These are phyloP conservation scores for Pseudogymnoascus sp. DNA, from an alignment of 2,329 filamentous ascomycete species.

Conservation along the genomic window DNA sequence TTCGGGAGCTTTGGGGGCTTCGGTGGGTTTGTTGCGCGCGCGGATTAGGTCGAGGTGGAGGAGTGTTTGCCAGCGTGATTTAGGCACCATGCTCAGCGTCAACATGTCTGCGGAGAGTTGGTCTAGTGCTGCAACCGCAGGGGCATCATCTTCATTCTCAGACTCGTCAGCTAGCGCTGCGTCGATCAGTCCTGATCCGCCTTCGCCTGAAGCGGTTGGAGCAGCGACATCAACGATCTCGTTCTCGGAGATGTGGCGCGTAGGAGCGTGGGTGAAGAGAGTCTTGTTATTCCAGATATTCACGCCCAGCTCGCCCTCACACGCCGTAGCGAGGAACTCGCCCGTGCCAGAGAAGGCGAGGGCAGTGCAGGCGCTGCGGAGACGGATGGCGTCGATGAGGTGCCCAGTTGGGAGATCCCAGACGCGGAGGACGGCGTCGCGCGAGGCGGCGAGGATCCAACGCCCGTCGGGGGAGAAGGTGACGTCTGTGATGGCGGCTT, in stretches of 20 bases:
- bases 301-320: slow-evolving; percentile 76
- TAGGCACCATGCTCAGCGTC: slow-evolving; percentile 82
- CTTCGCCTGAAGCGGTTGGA: slow-evolving; percentile 77
- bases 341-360: slow-evolving; percentile 83
- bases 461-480: slow-evolving; percentile 88
- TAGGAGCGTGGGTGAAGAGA: slow-evolving; percentile 81
- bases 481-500: slow-evolving; percentile 66
- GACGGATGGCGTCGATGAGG: slow-evolving; percentile 82
- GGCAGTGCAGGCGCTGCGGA: slow-evolving; percentile 70
- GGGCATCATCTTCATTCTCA: slow-evolving; percentile 42
- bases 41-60: slow-evolving; percentile 85
- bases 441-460: slow-evolving; percentile 84
- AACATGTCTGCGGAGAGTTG: slow-evolving; percentile 77
- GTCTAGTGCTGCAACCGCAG: slow-evolving; percentile 53
- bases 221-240: slow-evolving; percentile 57
- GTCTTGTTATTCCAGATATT: slow-evolving; percentile 93
- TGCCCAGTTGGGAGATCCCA: slow-evolving; percentile 97
- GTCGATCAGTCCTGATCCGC: slow-evolving; percentile 65
- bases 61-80: slow-evolving; percentile 87
- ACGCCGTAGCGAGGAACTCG: slow-evolving; percentile 87
- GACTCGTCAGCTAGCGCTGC: slow-evolving; percentile 59
- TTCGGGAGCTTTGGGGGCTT: slow-evolving; percentile 83
- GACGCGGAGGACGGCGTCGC: slow-evolving; percentile 70
- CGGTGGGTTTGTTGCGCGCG: slow-evolving; percentile 87
- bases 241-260: slow-evolving; percentile 71